Evolutionary conservation across 352 stramenopile species (phyloP), one percentile per base, ranked within the genome.

Genomic region (Ophiocytium majus): DNA sequence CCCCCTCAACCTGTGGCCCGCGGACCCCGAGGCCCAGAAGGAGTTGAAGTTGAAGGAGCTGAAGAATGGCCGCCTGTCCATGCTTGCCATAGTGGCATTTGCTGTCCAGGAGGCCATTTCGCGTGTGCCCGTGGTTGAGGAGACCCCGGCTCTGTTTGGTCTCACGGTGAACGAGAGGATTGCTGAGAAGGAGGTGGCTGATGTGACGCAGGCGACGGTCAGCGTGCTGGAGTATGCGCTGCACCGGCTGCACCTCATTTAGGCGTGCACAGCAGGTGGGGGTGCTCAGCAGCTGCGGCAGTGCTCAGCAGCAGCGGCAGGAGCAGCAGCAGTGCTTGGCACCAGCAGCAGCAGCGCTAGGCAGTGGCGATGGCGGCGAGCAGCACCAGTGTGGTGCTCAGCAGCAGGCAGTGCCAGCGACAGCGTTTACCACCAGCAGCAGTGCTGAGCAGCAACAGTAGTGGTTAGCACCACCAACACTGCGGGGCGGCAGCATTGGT

Each of bases 201-300:
- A 79, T 49, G 71, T 79, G 23, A 35, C 71, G 23, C 10, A 35
- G 23, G 71, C 10, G 17, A 79, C 9, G 17, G 35, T 79, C 71
- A 79, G 31, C 49, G 10, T 35, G 10, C 10, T 79, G 23, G 71
- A 79, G 71, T 79, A 79, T 35, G 10, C 31, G 17, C 31, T 79
- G 71, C 71, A 79, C 31, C 35, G 71, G 49, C 71, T 79, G 17
- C 71, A 79, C 49, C 31, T 79, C 71, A 79, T 79, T 79, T 79
- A 79, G 57, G n/a, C n/a, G n/a, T n/a, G n/a, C n/a, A n/a, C n/a
- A n/a, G n/a, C n/a, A n/a, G n/a, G n/a, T n/a, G n/a, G n/a, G n/a
- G n/a, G n/a, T n/a, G n/a, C n/a, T n/a, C n/a, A n/a, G n/a, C n/a
- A n/a, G n/a, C n/a, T n/a, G n/a, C n/a, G n/a, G n/a, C n/a, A n/a